Evolutionary conservation across 805 yeast genomes (phyloP), one percentile per base, ranked within the genome.

Genomic region (Starmerella roubikii): DNA sequence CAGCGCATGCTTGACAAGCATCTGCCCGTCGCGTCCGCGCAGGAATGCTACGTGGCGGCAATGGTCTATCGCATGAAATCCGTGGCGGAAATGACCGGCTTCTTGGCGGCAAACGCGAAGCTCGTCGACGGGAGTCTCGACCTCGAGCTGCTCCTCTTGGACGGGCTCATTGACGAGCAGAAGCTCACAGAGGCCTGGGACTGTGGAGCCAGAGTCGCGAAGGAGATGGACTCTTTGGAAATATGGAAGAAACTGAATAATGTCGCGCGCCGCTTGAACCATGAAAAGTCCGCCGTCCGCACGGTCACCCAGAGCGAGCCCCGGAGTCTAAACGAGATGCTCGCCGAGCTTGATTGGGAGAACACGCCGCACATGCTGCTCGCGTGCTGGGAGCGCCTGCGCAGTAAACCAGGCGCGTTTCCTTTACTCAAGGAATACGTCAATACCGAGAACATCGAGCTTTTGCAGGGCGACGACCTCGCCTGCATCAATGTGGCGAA

Each of bases 161-260:
- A 70, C 2, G 59, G 68, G 1, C 59, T 81, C 28, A 56, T 62
- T 6, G 50, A 57, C 13, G 24, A 57, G 7, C 59, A 67, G 37
- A 48, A 64, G 3, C 74, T 74, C 71, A 58, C 59, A 0, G 44
- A 51, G 11, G 56, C 83, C 12, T 63, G 51, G 44, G 55, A 62
- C 0, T 60, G 61, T 42, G 59, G 74, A 33, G 30, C 53, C 4
- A 42, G 50, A 3, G 62, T 72, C 12, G 54, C 84, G 25, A 60
- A 66, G 15, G 61, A 59, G 3, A 68, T 79, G 39, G 84, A 86
- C 55, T 94, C 85, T 55, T 86, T 73, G 65, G 70, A 72, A 40
- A 72, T 84, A 28, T 83, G 93, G 82, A 70, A 74, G 47, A 60
- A 64, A 15, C 57, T 70, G 35, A 65, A 72, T 17, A 59, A 63